Percentiles rank a stretch among this genome's conserved stretches.
phyloP scores from a whole-genome alignment of 1,284 basidiomycete species.

The Tremellales sp. region DNA sequence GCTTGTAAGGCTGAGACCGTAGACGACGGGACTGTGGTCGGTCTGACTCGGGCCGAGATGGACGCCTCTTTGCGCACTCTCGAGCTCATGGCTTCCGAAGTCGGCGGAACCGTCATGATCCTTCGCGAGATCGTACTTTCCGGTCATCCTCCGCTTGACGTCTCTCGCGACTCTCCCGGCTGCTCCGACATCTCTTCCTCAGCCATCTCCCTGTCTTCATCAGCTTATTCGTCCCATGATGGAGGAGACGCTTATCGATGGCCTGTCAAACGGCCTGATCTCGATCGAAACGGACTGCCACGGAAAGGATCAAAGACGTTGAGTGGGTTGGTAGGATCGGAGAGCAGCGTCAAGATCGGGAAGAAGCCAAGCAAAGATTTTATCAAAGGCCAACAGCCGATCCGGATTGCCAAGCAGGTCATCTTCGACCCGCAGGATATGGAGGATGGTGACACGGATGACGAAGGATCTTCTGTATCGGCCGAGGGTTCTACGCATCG shows the following conservation, averaged over 20 bases:
- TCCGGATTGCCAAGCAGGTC: slow-evolving; percentile 1
- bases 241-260: slow-evolving; percentile 6
- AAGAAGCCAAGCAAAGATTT: not conserved
- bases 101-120: slow-evolving; percentile 81
- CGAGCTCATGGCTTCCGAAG: slow-evolving; percentile 85
- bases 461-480: too few species aligned
- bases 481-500: too few species aligned
- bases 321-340: not conserved
- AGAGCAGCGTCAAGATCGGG: not conserved
- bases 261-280: slow-evolving; percentile 23
- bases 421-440: slow-evolving; percentile 12
- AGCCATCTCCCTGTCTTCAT: slow-evolving; percentile 3
- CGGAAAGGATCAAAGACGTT: slow-evolving; percentile 15
- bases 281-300: slow-evolving; percentile 27
- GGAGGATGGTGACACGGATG: slow-evolving; percentile 2
- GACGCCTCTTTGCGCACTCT: slow-evolving; percentile 75
- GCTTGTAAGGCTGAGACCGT: slow-evolving; percentile 34
- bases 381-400: not conserved
- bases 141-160: not conserved
- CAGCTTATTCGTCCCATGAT: not conserved
- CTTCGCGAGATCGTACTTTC: slow-evolving; percentile 66
- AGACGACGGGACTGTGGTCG: slow-evolving; percentile 80
- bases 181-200: slow-evolving; percentile 7
- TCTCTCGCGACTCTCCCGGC: not conserved
- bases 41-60: slow-evolving; percentile 68